Evolutionary conservation across 2,329 filamentous ascomycete species (phyloP), one percentile per base, ranked within the genome.

Genomic region (Aspergillus brasiliensis): DNA sequence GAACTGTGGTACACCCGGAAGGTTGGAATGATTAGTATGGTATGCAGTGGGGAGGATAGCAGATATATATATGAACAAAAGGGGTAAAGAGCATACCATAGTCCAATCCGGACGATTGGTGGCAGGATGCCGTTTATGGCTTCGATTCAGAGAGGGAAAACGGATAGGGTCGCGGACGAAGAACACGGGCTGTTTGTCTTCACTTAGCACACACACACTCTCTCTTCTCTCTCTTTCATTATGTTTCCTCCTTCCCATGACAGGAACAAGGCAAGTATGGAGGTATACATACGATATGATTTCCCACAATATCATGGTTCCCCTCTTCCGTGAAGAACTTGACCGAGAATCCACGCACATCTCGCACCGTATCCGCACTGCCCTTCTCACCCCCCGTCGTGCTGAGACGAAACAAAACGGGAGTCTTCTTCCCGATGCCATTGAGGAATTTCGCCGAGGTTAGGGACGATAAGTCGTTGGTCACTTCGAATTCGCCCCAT

Each of bases 401-500:
- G 2, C 78, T 81, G 37, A 84, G 68, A 44, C 82, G 76, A 10
- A 80, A 75, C 8, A 85, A 72, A 2, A 81, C 75, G 1, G 77
- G 74, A 0, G 80, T 83, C 69, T 84, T 86, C 69, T 84, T 86
- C 11, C 84, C 85, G 23, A 86, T 68, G 2, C 73, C 73, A 48
- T 74, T 81, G 11, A 88, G 75, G 64, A 88, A 85, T 31, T 81
- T 79, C 34, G 85, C 84, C 1, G 79, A 77, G 2, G 83, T 86
- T 38, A 87, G 70, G 64, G 86, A 79, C 1, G 82, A 81, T 55
- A 86, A 77, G 67, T 88, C 84, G 40, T 86, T 75, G 1, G 84
- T 87, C 28, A 84, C 81, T 68, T 88, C 84, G 63, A 88, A 88
- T 56, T 86, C 81, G 28, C 84, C 85, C 65, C 78, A 84, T 0